A percentile compares a stretch with the other conserved stretches of the same genome.
These are phyloP conservation scores for Jasminum sambac DNA, from an alignment of 257 asterid species.

Conservation along the genomic window DNA sequence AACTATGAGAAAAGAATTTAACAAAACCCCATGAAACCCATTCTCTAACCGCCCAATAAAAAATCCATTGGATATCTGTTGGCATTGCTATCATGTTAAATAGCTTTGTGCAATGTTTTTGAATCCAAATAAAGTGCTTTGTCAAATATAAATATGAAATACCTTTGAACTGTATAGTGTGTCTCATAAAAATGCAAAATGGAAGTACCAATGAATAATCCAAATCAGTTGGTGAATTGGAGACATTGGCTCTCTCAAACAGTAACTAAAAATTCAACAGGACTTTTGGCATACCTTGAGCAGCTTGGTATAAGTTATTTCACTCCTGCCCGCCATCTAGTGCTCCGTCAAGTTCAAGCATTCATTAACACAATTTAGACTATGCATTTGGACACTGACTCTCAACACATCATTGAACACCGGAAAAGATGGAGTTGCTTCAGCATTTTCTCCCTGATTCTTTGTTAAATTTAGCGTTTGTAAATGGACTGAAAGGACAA, in stretches of 20 bases:
- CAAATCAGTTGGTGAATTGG: not conserved
- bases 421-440: constrained; percentile 52
- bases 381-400: constrained; percentile 49
- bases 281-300: constrained; percentile 59
- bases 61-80: no score
- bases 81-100: no score
- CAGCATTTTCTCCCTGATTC: constrained; percentile 48
- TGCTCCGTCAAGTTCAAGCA: constrained; percentile 76
- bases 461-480: constrained; percentile 67
- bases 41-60: no score
- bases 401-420: constrained; percentile 59
- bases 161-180: not conserved
- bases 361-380: constrained; percentile 49
- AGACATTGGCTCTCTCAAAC: not conserved
- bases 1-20: no score
- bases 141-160: no score
- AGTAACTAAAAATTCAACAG: constrained; percentile 10
- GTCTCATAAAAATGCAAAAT: not conserved
- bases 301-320: constrained; percentile 63
- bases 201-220: not conserved
- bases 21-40: not conserved
- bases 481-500: constrained; percentile 25
- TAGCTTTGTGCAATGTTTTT: no score
- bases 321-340: constrained; percentile 69
- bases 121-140: no score